Evolutionary conservation across 352 stramenopile species (phyloP), one percentile per base, ranked within the genome.

Genomic region (Pseudoperonospora humuli): DNA sequence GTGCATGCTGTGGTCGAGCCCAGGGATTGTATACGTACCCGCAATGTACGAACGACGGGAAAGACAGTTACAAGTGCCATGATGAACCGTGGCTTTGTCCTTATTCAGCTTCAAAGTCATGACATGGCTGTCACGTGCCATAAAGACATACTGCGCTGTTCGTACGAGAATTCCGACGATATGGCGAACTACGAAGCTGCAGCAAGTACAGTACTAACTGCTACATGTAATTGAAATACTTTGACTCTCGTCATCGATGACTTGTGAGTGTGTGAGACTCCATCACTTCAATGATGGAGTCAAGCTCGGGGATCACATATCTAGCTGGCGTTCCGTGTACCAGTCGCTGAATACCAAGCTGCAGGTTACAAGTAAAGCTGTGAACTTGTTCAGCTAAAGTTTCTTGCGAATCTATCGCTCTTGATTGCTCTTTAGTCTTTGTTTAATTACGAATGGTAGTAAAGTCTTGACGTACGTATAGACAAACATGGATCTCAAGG

Each of bases 101-200:
- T 85, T 21, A 45, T 79, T 27, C 39, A 45, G 26, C 20, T 83
- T 29, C 48, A 68, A 32, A 64, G 64, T 8, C 58, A 63, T 25
- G 68, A 70, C 40, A 73, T 75, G 41, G 70, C 80, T 36, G 65
- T 87, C 54, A 87, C 75, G 20, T 87, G 75, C 60, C 64, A 55
- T 27, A 54, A 68, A 32, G 64, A 66, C 41, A 47, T 40, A 25
- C 57, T 87, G 54, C 57, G 64, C 40, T 87, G 75, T 58, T 70
- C 70, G 24, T 41, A 56, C 18, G 72, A 74, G 34, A 85, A 87
- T 60, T 70, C 75, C 4, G 67, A 60, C 43, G 56, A 78, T 49
- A 65, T 60, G 19, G 71, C 69, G 3, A 56, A 39, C n/a, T 49
- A 45, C 26, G 66, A 75, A 18, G 52, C 45, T 4, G 54, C 63